Percentiles rank a stretch among this genome's conserved stretches.
phyloP scores from a whole-genome alignment of 83 land plant genomes.

The Diphasiastrum complanatum region DNA sequence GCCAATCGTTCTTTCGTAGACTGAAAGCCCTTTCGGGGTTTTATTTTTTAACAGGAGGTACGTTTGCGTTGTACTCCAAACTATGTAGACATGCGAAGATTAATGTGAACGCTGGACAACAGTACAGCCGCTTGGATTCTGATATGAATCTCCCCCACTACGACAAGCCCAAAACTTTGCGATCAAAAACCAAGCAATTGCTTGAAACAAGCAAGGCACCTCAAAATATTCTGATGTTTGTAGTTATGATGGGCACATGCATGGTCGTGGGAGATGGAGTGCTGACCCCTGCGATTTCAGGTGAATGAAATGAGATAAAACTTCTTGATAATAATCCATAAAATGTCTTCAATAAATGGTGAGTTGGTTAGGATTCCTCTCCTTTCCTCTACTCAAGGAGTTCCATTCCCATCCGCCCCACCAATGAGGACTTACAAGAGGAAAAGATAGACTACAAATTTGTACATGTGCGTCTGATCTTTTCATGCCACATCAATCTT shows the following conservation, averaged over 20 bases:
- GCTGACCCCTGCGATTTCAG: slow-evolving; percentile 65
- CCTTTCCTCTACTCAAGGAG: too few relatives aligned
- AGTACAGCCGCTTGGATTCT: neutral
- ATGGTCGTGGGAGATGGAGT: slow-evolving; percentile 66
- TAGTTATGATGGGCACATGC: slow-evolving; percentile 51
- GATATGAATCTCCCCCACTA: too few relatives aligned
- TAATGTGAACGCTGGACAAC: slow-evolving; percentile 13
- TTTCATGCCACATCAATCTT: too few relatives aligned
- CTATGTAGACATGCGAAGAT: slow-evolving; percentile 44
- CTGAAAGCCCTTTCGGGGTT: neutral
- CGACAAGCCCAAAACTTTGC: too few relatives aligned
- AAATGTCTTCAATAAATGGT: too few relatives aligned
- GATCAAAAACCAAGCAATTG: slow-evolving; percentile 15
- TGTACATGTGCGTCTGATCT: too few relatives aligned
- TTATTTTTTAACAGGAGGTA: slow-evolving; percentile 38
- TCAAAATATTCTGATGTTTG: slow-evolving; percentile 36
- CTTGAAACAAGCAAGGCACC: slow-evolving; percentile 35
- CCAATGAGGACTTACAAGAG: too few relatives aligned
- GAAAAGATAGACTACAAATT: too few relatives aligned
- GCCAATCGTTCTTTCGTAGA: too few relatives aligned
- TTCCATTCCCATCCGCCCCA: too few relatives aligned
- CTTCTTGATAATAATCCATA: neutral
- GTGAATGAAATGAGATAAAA: slow-evolving; percentile 12
- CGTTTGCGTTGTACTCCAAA: slow-evolving; percentile 49
- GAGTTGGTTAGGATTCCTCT: neutral